phyloP scores from a whole-genome alignment of 78 protist species.

The Chrysochromulina tobinii region DNA sequence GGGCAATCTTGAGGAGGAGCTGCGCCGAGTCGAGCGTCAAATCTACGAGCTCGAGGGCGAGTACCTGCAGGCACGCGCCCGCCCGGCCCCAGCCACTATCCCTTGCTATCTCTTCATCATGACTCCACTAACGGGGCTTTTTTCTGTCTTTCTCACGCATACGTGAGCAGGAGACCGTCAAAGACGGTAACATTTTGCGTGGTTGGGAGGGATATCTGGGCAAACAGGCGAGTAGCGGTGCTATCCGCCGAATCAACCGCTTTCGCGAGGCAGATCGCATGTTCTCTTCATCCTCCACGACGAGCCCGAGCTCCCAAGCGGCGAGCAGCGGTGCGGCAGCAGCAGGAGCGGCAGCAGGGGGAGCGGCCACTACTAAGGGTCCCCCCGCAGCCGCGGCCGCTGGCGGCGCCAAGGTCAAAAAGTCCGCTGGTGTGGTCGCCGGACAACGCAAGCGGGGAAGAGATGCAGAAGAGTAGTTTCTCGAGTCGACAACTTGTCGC shows the following conservation, averaged over 20 bases:
- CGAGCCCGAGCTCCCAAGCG: not conserved
- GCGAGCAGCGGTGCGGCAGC: too few relatives aligned
- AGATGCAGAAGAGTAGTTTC: too few relatives aligned
- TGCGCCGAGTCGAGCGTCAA: not conserved
- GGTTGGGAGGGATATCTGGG: slow-evolving; percentile 23
- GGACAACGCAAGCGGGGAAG: too few relatives aligned
- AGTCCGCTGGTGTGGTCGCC: too few relatives aligned
- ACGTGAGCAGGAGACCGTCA: not conserved
- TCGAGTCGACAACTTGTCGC: too few relatives aligned
- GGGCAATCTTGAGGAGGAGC: not conserved
- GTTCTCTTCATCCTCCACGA: not conserved
- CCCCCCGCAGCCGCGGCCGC: too few relatives aligned
- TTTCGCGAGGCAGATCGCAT: slow-evolving; percentile 2
- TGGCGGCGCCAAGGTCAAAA: too few relatives aligned
- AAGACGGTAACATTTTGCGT: slow-evolving; percentile 9
- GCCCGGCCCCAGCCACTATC: not conserved
- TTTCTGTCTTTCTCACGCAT: too few relatives aligned
- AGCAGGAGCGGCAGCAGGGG: too few relatives aligned
- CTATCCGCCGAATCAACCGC: slow-evolving; percentile 27
- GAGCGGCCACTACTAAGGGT: too few relatives aligned
- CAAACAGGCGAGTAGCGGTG: not conserved
- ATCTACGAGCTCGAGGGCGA: slow-evolving; percentile 4
- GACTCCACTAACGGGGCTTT: too few relatives aligned
- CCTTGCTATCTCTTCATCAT: too few relatives aligned
- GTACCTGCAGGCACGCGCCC: not conserved